phyloP scores from a whole-genome alignment of 768 basidiomycete genomes.

The Auriscalpium microsporum region DNA sequence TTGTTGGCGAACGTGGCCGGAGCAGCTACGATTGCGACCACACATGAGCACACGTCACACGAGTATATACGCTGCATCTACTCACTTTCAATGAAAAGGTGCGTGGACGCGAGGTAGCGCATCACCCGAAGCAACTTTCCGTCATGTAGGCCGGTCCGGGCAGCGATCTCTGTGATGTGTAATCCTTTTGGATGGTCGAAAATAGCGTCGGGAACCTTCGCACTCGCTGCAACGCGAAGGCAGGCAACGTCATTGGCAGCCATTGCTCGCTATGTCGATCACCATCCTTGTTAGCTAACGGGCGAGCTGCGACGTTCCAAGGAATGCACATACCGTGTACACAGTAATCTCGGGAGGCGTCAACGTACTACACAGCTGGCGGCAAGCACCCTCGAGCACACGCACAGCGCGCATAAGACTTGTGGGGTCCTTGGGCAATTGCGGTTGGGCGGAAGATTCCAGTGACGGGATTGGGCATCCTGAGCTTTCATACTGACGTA shows the following conservation, averaged over 20 bases:
- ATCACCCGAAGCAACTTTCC: slow-evolving; percentile 32
- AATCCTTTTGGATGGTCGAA: slow-evolving; percentile 28
- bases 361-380: slow-evolving; percentile 15
- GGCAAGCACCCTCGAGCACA: slow-evolving; percentile 18
- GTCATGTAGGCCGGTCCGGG: slow-evolving; percentile 24
- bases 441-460: background rate
- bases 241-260: slow-evolving; percentile 16
- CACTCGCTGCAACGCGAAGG: slow-evolving; percentile 25
- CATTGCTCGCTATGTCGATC: background rate
- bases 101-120: slow-evolving; percentile 31
- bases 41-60: background rate
- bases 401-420: slow-evolving; percentile 10
- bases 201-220: slow-evolving; percentile 33
- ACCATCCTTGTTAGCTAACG: background rate
- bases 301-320: too few species aligned
- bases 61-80: background rate
- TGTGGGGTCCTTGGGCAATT: background rate
- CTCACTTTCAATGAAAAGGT: slow-evolving; percentile 33
- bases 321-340: slow-evolving; percentile 8
- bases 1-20: slow-evolving; percentile 34
- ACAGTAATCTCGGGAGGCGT: slow-evolving; percentile 13
- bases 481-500: background rate
- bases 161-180: slow-evolving; percentile 26
- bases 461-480: background rate
- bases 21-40: slow-evolving; percentile 18